Percentiles rank a stretch among this genome's conserved stretches.
Conservation (phyloP, 2,329 filamentous ascomycete genomes). For the Penicillium italicum region DNA sequence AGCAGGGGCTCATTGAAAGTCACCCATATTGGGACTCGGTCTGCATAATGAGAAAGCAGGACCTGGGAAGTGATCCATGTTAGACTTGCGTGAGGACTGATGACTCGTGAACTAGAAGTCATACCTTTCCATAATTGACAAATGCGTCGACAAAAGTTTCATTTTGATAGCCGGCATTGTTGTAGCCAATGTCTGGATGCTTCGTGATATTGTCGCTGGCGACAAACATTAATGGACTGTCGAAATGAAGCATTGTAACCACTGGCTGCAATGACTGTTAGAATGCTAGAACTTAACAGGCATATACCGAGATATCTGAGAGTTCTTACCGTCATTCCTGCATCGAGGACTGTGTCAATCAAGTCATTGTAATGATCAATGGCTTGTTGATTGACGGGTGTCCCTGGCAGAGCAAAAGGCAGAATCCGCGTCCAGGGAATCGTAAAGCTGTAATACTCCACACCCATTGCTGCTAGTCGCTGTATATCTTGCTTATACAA, state of each 20-base stretch:
- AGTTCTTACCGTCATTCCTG: conserved; percentile 34
- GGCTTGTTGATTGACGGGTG: conserved; percentile 46
- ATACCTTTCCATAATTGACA: conserved; percentile 37
- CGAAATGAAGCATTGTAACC: conserved; percentile 42
- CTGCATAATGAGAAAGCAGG: conserved; percentile 38
- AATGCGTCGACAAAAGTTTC: conserved; percentile 42
- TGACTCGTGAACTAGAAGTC: no score
- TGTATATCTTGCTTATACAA: conserved; percentile 49
- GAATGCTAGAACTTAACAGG: not conserved
- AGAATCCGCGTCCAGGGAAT: conserved; percentile 50
- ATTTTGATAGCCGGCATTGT: conserved; percentile 36
- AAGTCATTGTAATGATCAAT: conserved; percentile 50
- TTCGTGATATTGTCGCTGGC: conserved; percentile 16
- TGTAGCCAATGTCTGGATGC: conserved; percentile 25
- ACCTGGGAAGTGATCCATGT: conserved; percentile 11
- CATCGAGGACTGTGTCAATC: conserved; percentile 43
- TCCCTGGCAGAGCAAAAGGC: conserved; percentile 45
- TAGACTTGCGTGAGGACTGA: not conserved
- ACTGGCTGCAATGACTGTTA: conserved; percentile 30
- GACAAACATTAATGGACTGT: conserved; percentile 28
- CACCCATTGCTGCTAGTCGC: conserved; percentile 39
- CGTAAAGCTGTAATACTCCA: conserved; percentile 44
- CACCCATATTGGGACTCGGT: conserved; percentile 42
- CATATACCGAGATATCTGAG: not conserved
- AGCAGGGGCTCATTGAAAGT: conserved; percentile 43